A percentile compares a stretch with the other conserved stretches of the same genome.
phyloP scores from a whole-genome alignment of 495 filamentous ascomycete species.

The Neurospora africana region DNA sequence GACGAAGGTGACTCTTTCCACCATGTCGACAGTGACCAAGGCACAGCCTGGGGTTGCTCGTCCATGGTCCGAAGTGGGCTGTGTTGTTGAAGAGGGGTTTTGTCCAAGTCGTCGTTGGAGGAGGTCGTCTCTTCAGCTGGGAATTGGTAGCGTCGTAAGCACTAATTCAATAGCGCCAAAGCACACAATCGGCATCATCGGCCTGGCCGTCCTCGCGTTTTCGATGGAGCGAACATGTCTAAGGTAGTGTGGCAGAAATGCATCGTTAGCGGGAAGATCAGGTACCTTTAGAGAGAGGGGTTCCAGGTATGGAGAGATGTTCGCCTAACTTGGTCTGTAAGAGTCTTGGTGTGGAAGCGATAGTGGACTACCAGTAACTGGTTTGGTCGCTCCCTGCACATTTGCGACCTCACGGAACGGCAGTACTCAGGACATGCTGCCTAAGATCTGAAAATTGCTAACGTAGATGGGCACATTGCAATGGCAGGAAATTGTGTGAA shows the following conservation, averaged over 20 bases:
- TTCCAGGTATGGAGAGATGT: not conserved
- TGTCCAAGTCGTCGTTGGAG: not conserved
- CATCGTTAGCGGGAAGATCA: too few relatives aligned
- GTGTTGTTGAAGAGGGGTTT: not conserved
- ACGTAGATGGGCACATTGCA: not conserved
- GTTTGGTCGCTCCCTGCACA: not conserved
- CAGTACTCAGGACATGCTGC: not conserved
- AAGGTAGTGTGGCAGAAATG: too few relatives aligned
- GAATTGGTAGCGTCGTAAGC: not conserved
- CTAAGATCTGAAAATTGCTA: not conserved
- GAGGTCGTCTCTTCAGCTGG: not conserved
- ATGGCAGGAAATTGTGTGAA: not conserved
- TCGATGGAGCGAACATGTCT: not conserved
- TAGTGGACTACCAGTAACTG: not conserved
- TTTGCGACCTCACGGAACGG: not conserved
- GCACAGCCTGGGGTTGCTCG: not conserved
- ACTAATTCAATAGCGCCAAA: not conserved
- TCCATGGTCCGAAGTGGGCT: not conserved
- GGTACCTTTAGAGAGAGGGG: too few relatives aligned
- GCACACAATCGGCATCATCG: not conserved
- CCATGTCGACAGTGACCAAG: not conserved
- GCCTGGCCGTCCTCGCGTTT: not conserved
- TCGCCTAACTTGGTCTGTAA: not conserved
- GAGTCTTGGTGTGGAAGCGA: not conserved
- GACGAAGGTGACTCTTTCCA: not conserved